Percentiles rank a stretch among this genome's conserved stretches.
Evolutionary conservation across 139 green algal genomes (phyloP).

Genomic region (Raphidocelis subcapitata): DNA sequence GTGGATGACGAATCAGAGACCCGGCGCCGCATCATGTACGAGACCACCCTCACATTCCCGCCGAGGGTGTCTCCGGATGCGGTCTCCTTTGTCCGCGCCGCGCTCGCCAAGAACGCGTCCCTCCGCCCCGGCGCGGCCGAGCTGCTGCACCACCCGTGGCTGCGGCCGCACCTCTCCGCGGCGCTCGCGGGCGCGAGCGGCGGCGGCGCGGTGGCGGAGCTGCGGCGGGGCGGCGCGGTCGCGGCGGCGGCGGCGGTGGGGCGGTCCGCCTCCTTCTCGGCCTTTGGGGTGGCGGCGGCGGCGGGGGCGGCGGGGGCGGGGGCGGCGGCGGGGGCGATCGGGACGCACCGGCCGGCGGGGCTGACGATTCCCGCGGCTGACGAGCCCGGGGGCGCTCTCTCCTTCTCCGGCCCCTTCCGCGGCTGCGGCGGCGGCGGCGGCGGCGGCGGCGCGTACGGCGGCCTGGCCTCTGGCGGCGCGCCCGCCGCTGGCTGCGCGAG

Average conservation of each 20-base stretch:
- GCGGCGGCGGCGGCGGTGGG: background rate
- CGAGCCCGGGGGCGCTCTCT: no score
- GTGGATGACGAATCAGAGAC: constrained; percentile 33
- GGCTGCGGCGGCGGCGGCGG: no score
- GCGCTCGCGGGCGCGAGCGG: background rate
- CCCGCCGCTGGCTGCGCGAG: no score
- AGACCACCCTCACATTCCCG: constrained; percentile 21
- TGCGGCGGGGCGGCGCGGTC: no score
- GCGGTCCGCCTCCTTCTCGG: background rate
- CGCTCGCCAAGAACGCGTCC: constrained; percentile 20
- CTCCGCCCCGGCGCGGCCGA: constrained; percentile 16
- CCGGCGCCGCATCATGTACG: constrained; percentile 28
- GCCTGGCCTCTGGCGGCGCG: no score
- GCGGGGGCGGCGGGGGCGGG: background rate
- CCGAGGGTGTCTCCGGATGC: constrained; percentile 4
- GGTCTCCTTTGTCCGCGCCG: constrained; percentile 25
- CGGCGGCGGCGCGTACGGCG: no score
- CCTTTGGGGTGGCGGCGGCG: background rate
- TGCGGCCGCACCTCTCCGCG: constrained; percentile 16
- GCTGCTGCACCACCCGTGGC: constrained; percentile 20
- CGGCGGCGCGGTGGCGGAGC: background rate
- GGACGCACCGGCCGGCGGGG: no score
- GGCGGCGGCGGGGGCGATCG: background rate
- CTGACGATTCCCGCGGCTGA: no score
- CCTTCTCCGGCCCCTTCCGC: no score